Evolutionary conservation across 345 rosid genomes (phyloP), one percentile per base, ranked within the genome.

Genomic region (Citrus cavaleriei): DNA sequence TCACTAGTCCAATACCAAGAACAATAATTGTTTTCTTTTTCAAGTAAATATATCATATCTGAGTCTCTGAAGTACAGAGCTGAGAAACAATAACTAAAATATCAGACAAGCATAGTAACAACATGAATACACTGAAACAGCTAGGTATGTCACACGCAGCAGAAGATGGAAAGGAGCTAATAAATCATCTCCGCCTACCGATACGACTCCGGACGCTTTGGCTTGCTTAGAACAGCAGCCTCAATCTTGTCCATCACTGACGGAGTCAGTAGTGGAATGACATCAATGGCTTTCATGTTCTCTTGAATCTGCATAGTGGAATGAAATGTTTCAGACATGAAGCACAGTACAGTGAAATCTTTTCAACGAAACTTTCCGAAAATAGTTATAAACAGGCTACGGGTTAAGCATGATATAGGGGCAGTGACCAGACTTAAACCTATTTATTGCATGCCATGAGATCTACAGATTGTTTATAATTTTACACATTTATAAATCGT

Each of bases 231-330:
- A 79, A 96, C 86, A 65, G 90, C 86, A 58, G 91, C 88, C 82
- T 94, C 98, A 0, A 96, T 96, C 91, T 90, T 96, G 83, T 96
- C 98, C 90, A 96, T 80, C 79, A 96, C 90, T 22, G 89, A 75
- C 72, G 98, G 97, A 68, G 99, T 96, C 81, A 96, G 76, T 73
- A 91, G 77, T 28, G 97, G 93, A 76, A 96, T 91, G 46, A 91
- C 97, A 57, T 93, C 97, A 72, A 96, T 82, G 55, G 99, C 97
- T 79, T 94, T 96, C 99, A 96, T 94, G 91, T 96, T 96, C 83
- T 94, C 98, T 86, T 91, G 97, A 85, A 96, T 86, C 99, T 94
- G 89, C 80, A 85, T 16, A 3, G 27, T 1, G 28, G 27, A 54
- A 54, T 51, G 18, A 34, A 64, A 30, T 18, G 62, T 77, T 34